Percentiles rank a stretch among this genome's conserved stretches.
Conservation (phyloP, 2,329 filamentous ascomycete genomes). For the Fusarium tupiense region DNA sequence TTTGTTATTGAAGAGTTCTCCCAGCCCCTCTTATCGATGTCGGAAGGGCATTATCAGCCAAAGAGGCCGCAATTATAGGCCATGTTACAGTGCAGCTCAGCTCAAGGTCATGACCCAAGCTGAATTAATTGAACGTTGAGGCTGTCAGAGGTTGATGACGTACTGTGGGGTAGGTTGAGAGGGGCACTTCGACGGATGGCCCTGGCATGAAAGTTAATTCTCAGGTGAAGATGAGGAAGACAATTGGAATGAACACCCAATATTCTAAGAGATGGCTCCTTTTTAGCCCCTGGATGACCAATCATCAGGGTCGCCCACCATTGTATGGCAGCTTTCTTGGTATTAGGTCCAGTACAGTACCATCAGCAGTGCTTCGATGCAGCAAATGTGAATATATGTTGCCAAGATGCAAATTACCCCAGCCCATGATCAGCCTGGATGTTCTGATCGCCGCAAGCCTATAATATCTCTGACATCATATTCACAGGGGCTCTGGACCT, state of each 20-base stretch:
- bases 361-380: background rate
- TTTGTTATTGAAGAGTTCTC: background rate
- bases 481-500: background rate
- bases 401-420: background rate
- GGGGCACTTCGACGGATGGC: conserved; percentile 6
- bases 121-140: background rate
- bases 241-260: background rate
- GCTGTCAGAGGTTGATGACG: conserved; percentile 29
- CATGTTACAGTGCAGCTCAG: conserved; percentile 2
- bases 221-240: background rate
- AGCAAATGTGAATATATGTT: background rate
- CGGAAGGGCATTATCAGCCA: background rate
- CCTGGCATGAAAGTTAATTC: background rate
- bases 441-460: background rate
- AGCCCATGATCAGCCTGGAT: background rate
- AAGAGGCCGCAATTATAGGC: background rate
- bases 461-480: conserved; percentile 32
- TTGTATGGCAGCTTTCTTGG: background rate
- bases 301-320: background rate
- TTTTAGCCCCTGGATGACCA: background rate
- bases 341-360: no score
- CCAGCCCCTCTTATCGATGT: background rate
- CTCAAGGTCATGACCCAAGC: conserved; percentile 9
- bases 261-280: background rate
- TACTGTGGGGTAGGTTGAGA: conserved; percentile 33